Base-by-base conservation (phyloP, 2,329 filamentous ascomycete species). In the Trichoderma afroharzianum region DNA sequence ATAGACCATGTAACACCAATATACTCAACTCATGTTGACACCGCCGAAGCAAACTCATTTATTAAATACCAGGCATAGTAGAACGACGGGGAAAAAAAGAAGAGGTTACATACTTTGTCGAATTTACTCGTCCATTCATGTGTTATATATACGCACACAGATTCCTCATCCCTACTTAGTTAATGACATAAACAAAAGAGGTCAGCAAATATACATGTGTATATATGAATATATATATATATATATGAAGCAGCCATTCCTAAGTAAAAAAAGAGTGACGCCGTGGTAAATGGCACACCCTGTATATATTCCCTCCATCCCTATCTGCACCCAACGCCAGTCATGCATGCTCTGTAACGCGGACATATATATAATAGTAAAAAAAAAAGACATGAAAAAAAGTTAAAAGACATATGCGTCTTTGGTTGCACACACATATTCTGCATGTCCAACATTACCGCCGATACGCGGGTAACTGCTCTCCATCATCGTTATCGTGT, bases 381-480 rank as follows among this genome's bases (percentile, higher is more conserved):
- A 28, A 21, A 57, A 55, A n/a, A 28, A 7, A 26, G 24, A 55
- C 11, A 59, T 28, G 18, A 67, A 57, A 66, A 55, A 32, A 32
- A 32, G 15, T 18, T 43, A 32, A 50, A 57, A 32, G 21, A 47
- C 15, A 21, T 61, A 18, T 15, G 50, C 24, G 43, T 26, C 43
- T 32, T 11, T 32, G 11, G 3, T 36, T 39, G 68, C 21, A 53
- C 33, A 53, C 24, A 50, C 9, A 11, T 32, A n/a, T 15, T 30
- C 21, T 62, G 21, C 6, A 26, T 33, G 63, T 21, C 32, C 18
- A 47, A 47, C 39, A 15, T 82, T 74, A 83, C 74, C 80, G 80
- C 73, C 81, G 79, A 71, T 83, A 83, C 24, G 82, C 82, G 18
- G 82, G 82, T 15, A 83, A 72, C 63, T 83, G 81, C 70, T 83